phyloP scores from a whole-genome alignment of 495 filamentous ascomycete genomes.

The Penicillium turbatum region DNA sequence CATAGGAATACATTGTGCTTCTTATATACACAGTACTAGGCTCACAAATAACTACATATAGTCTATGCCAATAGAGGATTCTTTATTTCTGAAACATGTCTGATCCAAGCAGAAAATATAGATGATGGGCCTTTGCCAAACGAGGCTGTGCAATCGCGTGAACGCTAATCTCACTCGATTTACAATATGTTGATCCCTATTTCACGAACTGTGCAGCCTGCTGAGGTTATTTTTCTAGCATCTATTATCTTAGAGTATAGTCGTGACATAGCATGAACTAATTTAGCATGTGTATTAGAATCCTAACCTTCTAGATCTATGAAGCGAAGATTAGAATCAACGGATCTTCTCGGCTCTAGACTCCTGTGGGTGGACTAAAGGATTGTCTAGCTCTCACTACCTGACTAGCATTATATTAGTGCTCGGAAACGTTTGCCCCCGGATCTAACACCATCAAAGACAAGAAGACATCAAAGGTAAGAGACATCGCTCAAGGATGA shows the following conservation, averaged over 20 bases:
- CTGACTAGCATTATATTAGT: background rate
- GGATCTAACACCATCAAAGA: background rate
- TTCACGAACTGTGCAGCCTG: background rate
- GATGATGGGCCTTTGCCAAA: background rate
- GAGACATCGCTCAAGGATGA: background rate
- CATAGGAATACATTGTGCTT: too few relatives aligned
- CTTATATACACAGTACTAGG: background rate
- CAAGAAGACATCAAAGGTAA: background rate
- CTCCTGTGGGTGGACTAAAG: background rate
- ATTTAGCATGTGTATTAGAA: background rate
- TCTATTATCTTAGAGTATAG: background rate
- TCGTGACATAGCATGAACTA: too few relatives aligned
- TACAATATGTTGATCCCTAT: background rate
- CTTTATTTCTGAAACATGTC: constrained; percentile 11
- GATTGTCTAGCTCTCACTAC: background rate
- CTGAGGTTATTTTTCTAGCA: background rate
- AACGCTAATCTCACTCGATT: constrained; percentile 3
- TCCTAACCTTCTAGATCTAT: background rate
- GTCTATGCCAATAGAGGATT: background rate
- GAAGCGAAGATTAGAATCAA: background rate
- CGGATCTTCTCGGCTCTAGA: background rate
- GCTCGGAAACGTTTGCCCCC: background rate
- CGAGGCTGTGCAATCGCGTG: constrained; percentile 9
- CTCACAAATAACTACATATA: background rate
- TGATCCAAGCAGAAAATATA: background rate